phyloP scores from a whole-genome alignment of 805 yeast genomes.

The Candida maris region DNA sequence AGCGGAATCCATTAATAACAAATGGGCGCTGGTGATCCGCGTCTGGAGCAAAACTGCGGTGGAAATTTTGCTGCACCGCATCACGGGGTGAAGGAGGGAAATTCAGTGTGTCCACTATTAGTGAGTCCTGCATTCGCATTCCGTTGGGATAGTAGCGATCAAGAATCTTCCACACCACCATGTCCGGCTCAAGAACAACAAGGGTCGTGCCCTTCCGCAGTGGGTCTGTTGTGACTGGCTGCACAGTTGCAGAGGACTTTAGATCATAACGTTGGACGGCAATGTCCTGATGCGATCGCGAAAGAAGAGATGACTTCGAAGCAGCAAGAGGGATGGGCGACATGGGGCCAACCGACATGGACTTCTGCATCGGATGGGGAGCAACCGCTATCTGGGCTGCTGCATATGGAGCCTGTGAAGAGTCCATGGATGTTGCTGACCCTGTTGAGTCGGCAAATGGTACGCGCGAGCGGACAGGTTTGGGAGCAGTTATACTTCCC shows the following conservation, averaged over 20 bases:
- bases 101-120: conserved; percentile 54
- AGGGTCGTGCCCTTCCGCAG: conserved; percentile 1
- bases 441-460: not conserved
- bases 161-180: conserved; percentile 51
- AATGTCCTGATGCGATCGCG: conserved; percentile 8
- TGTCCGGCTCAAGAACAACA: conserved; percentile 53
- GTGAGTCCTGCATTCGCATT: conserved; percentile 62
- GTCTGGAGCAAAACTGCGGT: no score
- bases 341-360: conserved; percentile 16
- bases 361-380: conserved; percentile 3
- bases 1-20: no score
- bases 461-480: not conserved
- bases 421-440: not conserved
- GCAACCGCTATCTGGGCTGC: not conserved
- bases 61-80: no score
- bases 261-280: conserved; percentile 1
- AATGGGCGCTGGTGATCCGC: no score
- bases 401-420: not conserved
- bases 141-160: conserved; percentile 64
- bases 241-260: conserved; percentile 2
- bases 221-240: conserved; percentile 2
- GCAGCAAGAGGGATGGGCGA: conserved; percentile 29
- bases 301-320: conserved; percentile 22
- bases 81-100: no score
- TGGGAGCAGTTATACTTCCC: not conserved